A percentile compares a stretch with the other conserved stretches of the same genome.
phyloP scores from a whole-genome alignment of 2,329 filamentous ascomycete species.

The Xylariales sp. region DNA sequence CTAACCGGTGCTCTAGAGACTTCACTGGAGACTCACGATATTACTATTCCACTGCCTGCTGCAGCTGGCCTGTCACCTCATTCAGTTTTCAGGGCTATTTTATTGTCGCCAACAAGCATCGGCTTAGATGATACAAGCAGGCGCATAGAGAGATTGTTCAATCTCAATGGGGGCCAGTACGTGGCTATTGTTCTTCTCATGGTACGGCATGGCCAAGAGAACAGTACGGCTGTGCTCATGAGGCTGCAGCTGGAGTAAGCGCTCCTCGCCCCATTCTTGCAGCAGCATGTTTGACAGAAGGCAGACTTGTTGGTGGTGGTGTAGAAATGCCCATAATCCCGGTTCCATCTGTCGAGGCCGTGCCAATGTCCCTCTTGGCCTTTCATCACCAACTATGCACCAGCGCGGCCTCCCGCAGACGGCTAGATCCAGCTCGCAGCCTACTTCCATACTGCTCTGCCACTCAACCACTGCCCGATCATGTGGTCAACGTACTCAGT shows the following conservation, averaged over 20 bases:
- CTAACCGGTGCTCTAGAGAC: conserved; percentile 33
- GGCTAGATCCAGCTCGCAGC: conserved; percentile 15
- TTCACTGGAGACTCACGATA: conserved; percentile 38
- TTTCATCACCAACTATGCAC: conserved; percentile 30
- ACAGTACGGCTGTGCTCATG: conserved; percentile 31
- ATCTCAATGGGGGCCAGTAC: conserved; percentile 34
- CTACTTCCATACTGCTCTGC: conserved; percentile 31
- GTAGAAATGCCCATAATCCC: conserved; percentile 38
- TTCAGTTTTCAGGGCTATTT: conserved; percentile 31
- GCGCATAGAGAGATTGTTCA: conserved; percentile 36
- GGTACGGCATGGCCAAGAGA: conserved; percentile 21
- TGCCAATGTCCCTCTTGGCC: conserved; percentile 33
- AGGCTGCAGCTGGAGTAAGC: conserved; percentile 41
- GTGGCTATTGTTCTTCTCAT: conserved; percentile 42
- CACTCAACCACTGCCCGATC: conserved; percentile 19
- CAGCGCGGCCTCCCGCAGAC: conserved; percentile 9
- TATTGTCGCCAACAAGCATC: conserved; percentile 35
- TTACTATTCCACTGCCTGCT: conserved; percentile 33
- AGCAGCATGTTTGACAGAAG: neutral
- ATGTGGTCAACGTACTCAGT: conserved; percentile 28
- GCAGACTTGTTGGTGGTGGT: conserved; percentile 11
- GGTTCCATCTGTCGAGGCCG: conserved; percentile 28
- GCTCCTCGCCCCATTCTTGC: no score
- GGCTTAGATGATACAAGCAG: conserved; percentile 21
- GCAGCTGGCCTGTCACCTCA: conserved; percentile 9